phyloP scores from a whole-genome alignment of 176 grass and related monocot genomes.

The Bothriochloa decipiens region DNA sequence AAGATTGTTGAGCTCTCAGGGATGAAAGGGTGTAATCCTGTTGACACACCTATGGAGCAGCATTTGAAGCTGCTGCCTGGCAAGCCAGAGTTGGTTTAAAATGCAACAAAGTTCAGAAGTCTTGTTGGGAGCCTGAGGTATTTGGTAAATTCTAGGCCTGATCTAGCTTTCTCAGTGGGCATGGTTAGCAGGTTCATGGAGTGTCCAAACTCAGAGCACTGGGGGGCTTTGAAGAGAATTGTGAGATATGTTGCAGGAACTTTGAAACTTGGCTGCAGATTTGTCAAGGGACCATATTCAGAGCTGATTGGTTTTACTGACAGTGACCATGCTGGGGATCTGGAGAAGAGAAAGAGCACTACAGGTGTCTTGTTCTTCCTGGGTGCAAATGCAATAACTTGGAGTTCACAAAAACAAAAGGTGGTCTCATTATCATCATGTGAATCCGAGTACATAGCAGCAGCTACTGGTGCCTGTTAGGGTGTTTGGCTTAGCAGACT shows the following conservation, averaged over 20 bases:
- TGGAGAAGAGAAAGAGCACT: too few species aligned
- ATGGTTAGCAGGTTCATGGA: neutral
- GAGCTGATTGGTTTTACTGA: too few species aligned
- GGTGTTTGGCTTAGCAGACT: too few species aligned
- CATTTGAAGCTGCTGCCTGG: neutral
- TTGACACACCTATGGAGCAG: neutral
- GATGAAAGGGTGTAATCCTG: neutral
- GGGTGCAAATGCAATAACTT: too few species aligned
- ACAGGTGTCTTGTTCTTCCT: too few species aligned
- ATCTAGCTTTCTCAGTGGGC: neutral
- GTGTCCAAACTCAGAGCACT: neutral
- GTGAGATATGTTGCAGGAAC: neutral
- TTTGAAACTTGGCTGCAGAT: fast-evolving
- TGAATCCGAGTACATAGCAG: too few species aligned
- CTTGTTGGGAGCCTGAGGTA: neutral
- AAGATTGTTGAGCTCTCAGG: neutral
- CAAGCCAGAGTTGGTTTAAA: neutral
- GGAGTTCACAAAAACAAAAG: too few species aligned
- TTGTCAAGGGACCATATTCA: too few species aligned
- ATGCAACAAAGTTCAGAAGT: neutral
- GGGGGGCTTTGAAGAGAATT: neutral
- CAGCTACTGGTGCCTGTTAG: too few species aligned
- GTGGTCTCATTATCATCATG: too few species aligned
- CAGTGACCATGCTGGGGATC: too few species aligned
- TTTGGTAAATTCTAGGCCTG: neutral